These are phyloP conservation scores for Colletotrichum euphorbiae DNA, from an alignment of 2,329 filamentous ascomycete species.

Conservation along the genomic window DNA sequence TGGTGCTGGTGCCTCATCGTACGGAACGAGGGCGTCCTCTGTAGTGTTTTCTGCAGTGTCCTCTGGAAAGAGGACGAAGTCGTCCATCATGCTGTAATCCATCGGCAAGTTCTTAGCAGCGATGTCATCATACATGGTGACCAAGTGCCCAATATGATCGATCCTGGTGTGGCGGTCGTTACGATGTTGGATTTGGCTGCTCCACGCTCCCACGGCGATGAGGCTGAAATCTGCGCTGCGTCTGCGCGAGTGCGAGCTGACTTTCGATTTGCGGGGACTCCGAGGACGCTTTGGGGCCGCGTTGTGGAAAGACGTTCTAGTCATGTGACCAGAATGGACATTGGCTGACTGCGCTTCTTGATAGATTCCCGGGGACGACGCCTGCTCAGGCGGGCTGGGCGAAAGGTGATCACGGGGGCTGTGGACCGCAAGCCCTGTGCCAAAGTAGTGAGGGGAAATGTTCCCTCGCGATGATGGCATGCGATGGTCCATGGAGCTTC, in stretches of 20 bases:
- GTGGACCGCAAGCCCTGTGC: not conserved
- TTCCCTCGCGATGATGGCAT: slow-evolving; percentile 6
- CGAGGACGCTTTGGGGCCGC: not conserved
- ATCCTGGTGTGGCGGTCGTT: not conserved
- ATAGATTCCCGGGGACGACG: not conserved
- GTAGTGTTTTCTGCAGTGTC: not conserved
- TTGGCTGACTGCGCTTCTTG: not conserved
- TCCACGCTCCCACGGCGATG: slow-evolving; percentile 33
- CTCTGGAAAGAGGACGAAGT: slow-evolving; percentile 28
- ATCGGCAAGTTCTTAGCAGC: not conserved
- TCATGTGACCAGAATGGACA: not conserved
- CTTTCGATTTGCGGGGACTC: not conserved
- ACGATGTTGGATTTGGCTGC: not conserved
- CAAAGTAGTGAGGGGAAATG: slow-evolving; percentile 12
- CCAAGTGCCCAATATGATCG: no score
- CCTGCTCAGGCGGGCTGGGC: not conserved
- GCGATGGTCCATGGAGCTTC: not conserved
- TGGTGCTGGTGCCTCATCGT: not conserved
- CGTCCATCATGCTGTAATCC: slow-evolving; percentile 3
- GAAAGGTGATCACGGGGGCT: slow-evolving; percentile 1
- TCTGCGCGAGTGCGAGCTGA: not conserved
- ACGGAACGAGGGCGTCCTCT: not conserved
- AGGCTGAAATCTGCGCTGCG: slow-evolving; percentile 8
- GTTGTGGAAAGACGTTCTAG: not conserved
- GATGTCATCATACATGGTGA: not conserved